Evolutionary conservation across 2,329 filamentous ascomycete genomes (phyloP), one percentile per base, ranked within the genome.

Genomic region (Purpureocillium lavendulum): DNA sequence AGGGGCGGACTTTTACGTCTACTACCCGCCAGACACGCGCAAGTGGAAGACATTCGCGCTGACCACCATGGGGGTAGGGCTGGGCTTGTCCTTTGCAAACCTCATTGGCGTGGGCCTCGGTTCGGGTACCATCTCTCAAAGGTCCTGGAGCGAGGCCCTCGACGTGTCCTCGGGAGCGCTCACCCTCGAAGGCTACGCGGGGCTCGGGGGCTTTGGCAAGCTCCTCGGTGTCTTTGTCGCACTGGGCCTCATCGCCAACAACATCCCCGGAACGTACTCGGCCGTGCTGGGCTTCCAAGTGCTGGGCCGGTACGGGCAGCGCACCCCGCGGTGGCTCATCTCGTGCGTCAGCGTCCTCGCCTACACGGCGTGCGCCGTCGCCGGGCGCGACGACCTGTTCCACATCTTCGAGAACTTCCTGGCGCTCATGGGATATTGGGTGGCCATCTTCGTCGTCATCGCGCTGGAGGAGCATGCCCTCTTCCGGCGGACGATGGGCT

Each of bases 1-100:
- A 43, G 82, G 84, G 0, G 80, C 83, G 7, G 85, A 90, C 54
- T 90, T 88, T 59, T 87, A 82, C 16, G 82, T 87, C 37, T 89
- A 89, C 60, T 84, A 88, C 51, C 83, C 84, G 0, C 64, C 69
- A 3, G 68, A 61, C 17, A 77, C 77, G 31, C 72, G 73, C 24
- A 71, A 76, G 16, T 57, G 57, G 31, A 77, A 78, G 44, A 69
- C 88, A 43, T 90, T 89, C 60, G 50, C 75, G 43, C 79, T 77
- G 55, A 84, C 84, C 24, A 85, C 80, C 57, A 55, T 66, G 17
- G 86, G 86, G 9, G 67, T 92, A 11, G 73, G 84, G 46, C 36
- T 47, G 3, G 40, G 56, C 1, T 61, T 85, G 45, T 80, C 84
- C 2, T 73, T 90, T 2, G 66, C 84, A 44, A 88, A 90, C 62